Percentiles rank a stretch among this genome's conserved stretches.
These are phyloP conservation scores for Mariannaea elegans DNA, from an alignment of 2,329 filamentous ascomycete genomes.

Conservation along the genomic window DNA sequence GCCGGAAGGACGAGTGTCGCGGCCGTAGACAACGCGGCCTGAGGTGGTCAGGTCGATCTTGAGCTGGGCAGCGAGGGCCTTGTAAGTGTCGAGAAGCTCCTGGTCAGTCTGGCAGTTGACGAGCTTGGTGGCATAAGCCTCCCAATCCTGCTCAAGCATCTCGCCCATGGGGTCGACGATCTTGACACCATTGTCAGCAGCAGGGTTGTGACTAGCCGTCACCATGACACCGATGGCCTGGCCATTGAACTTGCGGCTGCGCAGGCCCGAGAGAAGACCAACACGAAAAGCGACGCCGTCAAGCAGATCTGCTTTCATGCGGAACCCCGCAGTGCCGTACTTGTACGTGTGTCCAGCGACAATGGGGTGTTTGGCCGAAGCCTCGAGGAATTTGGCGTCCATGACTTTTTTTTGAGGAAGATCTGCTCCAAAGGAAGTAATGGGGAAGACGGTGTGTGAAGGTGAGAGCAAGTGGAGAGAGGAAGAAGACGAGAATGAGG, in stretches of 20 bases:
- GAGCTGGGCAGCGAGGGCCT: constrained; percentile 76
- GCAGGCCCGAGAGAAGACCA: constrained; percentile 85
- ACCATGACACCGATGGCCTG: constrained; percentile 97
- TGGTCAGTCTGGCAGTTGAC: constrained; percentile 85
- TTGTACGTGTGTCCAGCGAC: constrained; percentile 64
- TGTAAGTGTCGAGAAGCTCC: constrained; percentile 79
- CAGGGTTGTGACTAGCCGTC: constrained; percentile 91
- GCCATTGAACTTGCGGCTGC: constrained; percentile 88
- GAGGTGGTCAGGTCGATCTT: constrained; percentile 76
- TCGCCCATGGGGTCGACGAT: constrained; percentile 97
- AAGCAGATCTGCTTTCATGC: constrained; percentile 79
- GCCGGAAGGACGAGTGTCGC: constrained; percentile 93
- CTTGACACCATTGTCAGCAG: constrained; percentile 91
- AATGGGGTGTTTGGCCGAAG: constrained; percentile 70
- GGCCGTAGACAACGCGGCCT: constrained; percentile 86
- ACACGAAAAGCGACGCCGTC: constrained; percentile 94
- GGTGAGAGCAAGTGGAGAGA: neutral
- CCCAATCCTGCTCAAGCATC: constrained; percentile 97
- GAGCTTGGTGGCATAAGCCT: constrained; percentile 84
- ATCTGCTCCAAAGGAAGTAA: neutral
- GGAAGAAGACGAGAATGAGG: neutral
- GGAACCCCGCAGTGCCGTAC: constrained; percentile 74
- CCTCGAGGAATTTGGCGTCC: constrained; percentile 66
- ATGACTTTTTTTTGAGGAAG: constrained; percentile 46
- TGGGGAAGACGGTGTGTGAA: constrained; percentile 14